phyloP scores from a whole-genome alignment of 2,329 filamentous ascomycete genomes.

The Apiospora hydei region DNA sequence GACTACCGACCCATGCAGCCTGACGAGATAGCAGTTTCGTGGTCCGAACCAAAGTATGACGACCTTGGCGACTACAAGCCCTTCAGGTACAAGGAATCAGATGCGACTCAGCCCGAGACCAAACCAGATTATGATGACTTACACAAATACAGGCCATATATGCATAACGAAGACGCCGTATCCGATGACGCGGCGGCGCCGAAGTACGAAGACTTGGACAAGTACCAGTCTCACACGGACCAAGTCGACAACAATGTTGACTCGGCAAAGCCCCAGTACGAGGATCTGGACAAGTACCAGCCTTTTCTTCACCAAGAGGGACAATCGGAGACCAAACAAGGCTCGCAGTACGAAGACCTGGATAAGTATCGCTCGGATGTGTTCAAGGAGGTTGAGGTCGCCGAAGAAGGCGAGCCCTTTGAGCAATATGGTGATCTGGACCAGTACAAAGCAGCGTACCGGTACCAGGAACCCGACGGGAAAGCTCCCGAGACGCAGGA shows the following conservation, averaged over 20 bases:
- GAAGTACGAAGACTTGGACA: constrained; percentile 48
- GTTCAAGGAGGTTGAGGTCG: constrained; percentile 35
- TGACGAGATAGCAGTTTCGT: constrained; percentile 11
- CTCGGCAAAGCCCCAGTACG: constrained; percentile 42
- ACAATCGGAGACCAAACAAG: constrained; percentile 42
- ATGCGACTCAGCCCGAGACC: constrained; percentile 23
- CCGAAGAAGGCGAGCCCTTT: constrained; percentile 37
- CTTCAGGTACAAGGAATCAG: constrained; percentile 39
- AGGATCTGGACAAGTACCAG: constrained; percentile 52
- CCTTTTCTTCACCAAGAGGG: constrained; percentile 34
- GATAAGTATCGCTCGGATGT: constrained; percentile 45
- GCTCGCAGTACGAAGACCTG: constrained; percentile 50
- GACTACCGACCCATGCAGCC: constrained; percentile 8
- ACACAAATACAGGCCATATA: constrained; percentile 47
- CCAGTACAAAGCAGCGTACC: constrained; percentile 46
- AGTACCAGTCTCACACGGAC: constrained; percentile 43
- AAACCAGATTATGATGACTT: constrained; percentile 46
- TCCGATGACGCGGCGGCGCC: constrained; percentile 36
- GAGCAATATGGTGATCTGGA: constrained; percentile 50
- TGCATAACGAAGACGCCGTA: constrained; percentile 43
- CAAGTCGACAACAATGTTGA: constrained; percentile 39
- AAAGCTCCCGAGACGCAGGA: constrained; percentile 41
- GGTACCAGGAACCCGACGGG: constrained; percentile 46
- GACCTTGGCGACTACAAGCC: constrained; percentile 48
- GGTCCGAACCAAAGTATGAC: constrained; percentile 39